Evolutionary conservation across 257 asterid species (phyloP).

Genomic region (Hygrophila difformis): DNA sequence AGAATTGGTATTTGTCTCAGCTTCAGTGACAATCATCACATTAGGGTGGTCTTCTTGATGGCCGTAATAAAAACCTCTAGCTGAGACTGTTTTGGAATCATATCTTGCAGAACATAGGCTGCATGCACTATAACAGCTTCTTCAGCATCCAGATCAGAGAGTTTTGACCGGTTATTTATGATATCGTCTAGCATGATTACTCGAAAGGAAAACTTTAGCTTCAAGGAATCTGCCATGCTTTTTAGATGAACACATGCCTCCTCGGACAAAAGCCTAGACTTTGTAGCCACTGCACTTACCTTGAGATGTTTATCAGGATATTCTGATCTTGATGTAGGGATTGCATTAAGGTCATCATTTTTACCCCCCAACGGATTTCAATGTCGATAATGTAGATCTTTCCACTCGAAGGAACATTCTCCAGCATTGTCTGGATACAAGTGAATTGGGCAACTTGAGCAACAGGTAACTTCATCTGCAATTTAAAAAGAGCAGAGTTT

Average conservation of each 20-base stretch:
- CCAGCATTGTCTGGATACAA: slow-evolving; percentile 30
- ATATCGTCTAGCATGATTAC: slow-evolving; percentile 6
- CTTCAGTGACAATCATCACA: slow-evolving; percentile 27
- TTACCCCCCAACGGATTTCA: slow-evolving; percentile 35
- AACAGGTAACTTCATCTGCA: slow-evolving; percentile 27
- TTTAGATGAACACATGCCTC: slow-evolving; percentile 20
- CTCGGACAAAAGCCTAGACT: slow-evolving; percentile 20
- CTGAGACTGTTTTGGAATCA: slow-evolving; percentile 15
- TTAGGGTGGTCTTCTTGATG: slow-evolving; percentile 26
- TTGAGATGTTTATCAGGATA: slow-evolving; percentile 28
- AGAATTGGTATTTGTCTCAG: slow-evolving; percentile 36
- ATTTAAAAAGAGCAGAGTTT: slow-evolving; percentile 10
- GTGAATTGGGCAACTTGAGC: slow-evolving; percentile 28
- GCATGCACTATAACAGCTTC: slow-evolving; percentile 15
- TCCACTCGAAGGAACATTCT: slow-evolving; percentile 23
- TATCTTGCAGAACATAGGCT: slow-evolving; percentile 8
- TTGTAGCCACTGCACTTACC: slow-evolving; percentile 36
- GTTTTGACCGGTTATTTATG: not conserved
- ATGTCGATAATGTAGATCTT: slow-evolving; percentile 45
- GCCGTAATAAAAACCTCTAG: slow-evolving; percentile 27
- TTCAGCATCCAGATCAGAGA: slow-evolving; percentile 9
- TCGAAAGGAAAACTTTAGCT: slow-evolving; percentile 14
- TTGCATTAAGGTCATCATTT: slow-evolving; percentile 35
- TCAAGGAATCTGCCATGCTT: slow-evolving; percentile 13
- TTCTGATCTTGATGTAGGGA: slow-evolving; percentile 25